A percentile compares a stretch with the other conserved stretches of the same genome.
Conservation (phyloP, 352 stramenopile species). For the Phytophthora quininea region DNA sequence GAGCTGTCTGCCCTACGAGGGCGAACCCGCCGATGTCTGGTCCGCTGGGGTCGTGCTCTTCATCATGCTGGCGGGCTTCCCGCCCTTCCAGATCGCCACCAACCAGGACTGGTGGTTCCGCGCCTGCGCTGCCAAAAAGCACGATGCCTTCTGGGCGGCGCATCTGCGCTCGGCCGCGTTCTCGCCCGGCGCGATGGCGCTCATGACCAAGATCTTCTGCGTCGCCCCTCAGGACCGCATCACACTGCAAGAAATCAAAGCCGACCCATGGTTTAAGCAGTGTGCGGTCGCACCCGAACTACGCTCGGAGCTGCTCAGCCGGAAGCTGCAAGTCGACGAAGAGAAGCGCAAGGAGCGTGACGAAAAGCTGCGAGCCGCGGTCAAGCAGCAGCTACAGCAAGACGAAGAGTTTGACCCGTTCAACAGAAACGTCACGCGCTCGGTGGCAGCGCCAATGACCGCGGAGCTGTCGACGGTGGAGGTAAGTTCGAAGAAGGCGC, state of each 20-base stretch:
- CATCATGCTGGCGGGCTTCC: slow-evolving; percentile 93
- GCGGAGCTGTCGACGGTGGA: slow-evolving; percentile 34
- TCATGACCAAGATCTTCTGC: slow-evolving; percentile 76
- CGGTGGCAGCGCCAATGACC: slow-evolving; percentile 35
- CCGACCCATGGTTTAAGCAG: slow-evolving; percentile 70
- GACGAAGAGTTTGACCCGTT: slow-evolving; percentile 78
- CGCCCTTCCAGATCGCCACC: slow-evolving; percentile 90
- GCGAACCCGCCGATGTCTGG: slow-evolving; percentile 90
- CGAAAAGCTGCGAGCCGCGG: slow-evolving; percentile 49
- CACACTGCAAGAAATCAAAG: slow-evolving; percentile 82
- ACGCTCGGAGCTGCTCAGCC: slow-evolving; percentile 55
- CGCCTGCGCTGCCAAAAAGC: slow-evolving; percentile 69
- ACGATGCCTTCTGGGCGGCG: slow-evolving; percentile 82
- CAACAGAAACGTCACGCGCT: slow-evolving; percentile 45
- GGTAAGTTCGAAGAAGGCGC: slow-evolving; percentile 39
- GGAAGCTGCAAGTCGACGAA: slow-evolving; percentile 71
- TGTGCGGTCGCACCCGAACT: slow-evolving; percentile 43
- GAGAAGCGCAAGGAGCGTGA: slow-evolving; percentile 75
- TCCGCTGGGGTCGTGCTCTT: slow-evolving; percentile 93
- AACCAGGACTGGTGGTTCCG: slow-evolving; percentile 92
- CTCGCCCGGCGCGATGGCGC: slow-evolving; percentile 70
- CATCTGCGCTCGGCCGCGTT: slow-evolving; percentile 77
- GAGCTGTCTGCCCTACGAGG: slow-evolving; percentile 83
- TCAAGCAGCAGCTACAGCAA: slow-evolving; percentile 40
- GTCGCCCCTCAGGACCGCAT: slow-evolving; percentile 77